Evolutionary conservation across 23 red algal species (phyloP).

Genomic region (Cyanidiococcus yangmingshanensis): DNA sequence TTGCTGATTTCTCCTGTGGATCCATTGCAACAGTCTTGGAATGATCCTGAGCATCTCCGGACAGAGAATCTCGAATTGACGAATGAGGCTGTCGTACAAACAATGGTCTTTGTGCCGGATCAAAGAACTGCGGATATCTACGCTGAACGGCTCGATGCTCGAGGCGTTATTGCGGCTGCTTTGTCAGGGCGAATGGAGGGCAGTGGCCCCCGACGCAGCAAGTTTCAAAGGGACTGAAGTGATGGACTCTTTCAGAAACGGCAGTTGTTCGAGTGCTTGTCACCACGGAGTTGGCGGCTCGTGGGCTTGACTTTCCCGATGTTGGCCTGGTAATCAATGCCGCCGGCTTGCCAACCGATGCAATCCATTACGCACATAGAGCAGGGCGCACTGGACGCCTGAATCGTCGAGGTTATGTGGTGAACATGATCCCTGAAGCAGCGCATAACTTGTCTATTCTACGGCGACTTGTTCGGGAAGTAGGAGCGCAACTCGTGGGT

Average conservation of each 20-base stretch:
- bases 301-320: conserved; percentile 30
- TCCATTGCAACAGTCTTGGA: not conserved
- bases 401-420: not conserved
- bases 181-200: conserved; percentile 6
- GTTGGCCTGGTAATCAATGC: conserved; percentile 23
- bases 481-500: not conserved
- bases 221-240: conserved; percentile 26
- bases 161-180: conserved; percentile 11
- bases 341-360: conserved; percentile 22
- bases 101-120: conserved; percentile 25
- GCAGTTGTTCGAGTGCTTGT: conserved; percentile 22
- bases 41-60: not conserved
- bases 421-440: not conserved
- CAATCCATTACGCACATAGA: conserved; percentile 30
- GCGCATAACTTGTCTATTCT: not conserved
- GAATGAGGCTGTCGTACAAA: not conserved
- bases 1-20: conserved; percentile 4
- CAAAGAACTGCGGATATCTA: conserved; percentile 14
- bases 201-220: not conserved
- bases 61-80: not conserved
- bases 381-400: conserved; percentile 20
- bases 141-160: conserved; percentile 7
- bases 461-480: not conserved
- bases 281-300: conserved; percentile 23
- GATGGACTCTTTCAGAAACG: conserved; percentile 23